Evolutionary conservation across 2,329 filamentous ascomycete genomes (phyloP).

Genomic region (Microcyclospora tardicrescens): DNA sequence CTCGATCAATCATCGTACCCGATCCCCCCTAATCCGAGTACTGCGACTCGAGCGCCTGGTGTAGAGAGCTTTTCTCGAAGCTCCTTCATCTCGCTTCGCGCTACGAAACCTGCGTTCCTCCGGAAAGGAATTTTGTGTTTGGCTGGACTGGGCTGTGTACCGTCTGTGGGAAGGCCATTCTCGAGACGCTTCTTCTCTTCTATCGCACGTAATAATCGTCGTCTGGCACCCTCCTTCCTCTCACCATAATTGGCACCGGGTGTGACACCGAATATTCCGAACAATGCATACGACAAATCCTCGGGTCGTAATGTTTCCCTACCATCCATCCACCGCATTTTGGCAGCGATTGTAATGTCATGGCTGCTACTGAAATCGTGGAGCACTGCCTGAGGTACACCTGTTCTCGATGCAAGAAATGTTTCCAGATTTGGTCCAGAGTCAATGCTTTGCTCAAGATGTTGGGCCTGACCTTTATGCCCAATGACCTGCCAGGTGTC

Average conservation of each 20-base stretch:
- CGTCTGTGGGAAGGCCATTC: too few species aligned
- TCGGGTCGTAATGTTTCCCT: constrained; percentile 7
- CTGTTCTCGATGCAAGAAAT: constrained; percentile 5
- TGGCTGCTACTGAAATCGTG: constrained; percentile 5
- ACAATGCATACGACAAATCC: constrained; percentile 11
- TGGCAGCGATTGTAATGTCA: constrained; percentile 4
- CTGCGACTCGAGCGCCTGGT: constrained; percentile 7
- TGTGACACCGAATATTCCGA: constrained; percentile 8
- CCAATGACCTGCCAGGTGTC: constrained; percentile 13
- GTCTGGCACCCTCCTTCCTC: constrained; percentile 5
- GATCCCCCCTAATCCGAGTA: constrained; percentile 13
- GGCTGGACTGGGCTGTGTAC: too few species aligned
- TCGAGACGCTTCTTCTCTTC: not conserved
- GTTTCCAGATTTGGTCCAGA: constrained; percentile 4
- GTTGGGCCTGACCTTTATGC: constrained; percentile 6
- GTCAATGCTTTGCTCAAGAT: not conserved
- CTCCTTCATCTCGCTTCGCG: constrained; percentile 6
- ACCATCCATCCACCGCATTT: constrained; percentile 11
- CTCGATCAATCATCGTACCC: constrained; percentile 6
- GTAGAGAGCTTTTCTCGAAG: constrained; percentile 5
- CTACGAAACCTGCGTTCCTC: constrained; percentile 9
- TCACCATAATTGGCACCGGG: constrained; percentile 9
- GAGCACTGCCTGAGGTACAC: constrained; percentile 7
- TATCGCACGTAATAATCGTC: constrained; percentile 5
- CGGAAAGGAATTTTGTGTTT: constrained; percentile 9